phyloP scores from a whole-genome alignment of 177 flowering plant genomes.

The Telopea speciosissima region DNA sequence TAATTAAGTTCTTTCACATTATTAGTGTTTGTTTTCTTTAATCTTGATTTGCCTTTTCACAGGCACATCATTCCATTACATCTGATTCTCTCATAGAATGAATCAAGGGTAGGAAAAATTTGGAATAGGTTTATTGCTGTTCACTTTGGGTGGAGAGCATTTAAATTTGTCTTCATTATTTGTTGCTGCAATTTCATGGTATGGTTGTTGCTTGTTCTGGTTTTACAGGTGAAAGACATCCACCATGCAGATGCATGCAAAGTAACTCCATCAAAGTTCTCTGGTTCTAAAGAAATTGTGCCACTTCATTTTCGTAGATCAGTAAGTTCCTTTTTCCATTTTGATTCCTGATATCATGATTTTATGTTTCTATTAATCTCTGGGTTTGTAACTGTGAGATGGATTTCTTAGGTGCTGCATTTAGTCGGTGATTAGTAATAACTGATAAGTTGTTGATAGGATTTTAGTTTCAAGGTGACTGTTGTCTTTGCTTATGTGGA shows the following conservation, averaged over 20 bases:
- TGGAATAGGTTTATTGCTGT: not conserved
- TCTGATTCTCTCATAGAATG: too few species aligned
- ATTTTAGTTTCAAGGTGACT: not conserved
- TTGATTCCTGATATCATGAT: not conserved
- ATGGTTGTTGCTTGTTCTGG: slow-evolving; percentile 12
- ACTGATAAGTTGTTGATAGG: not conserved
- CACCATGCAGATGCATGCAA: slow-evolving; percentile 82
- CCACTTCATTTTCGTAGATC: slow-evolving; percentile 62
- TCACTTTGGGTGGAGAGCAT: not conserved
- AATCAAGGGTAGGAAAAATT: too few species aligned
- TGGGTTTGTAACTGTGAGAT: not conserved
- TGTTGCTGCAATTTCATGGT: not conserved
- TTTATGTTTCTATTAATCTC: not conserved
- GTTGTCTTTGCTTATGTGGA: not conserved
- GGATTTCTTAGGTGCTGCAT: not conserved
- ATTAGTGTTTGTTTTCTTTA: too few species aligned
- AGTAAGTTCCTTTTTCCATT: slow-evolving; percentile 27
- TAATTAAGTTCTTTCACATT: too few species aligned
- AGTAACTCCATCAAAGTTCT: slow-evolving; percentile 84
- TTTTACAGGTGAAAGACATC: slow-evolving; percentile 62
- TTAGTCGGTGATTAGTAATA: not conserved
- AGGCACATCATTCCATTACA: too few species aligned
- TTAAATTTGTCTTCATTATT: not conserved
- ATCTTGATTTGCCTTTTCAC: too few species aligned
- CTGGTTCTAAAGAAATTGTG: slow-evolving; percentile 88